Percentiles rank a stretch among this genome's conserved stretches.
phyloP scores from a whole-genome alignment of 1,284 basidiomycete species.

The Termitomyces sp. region DNA sequence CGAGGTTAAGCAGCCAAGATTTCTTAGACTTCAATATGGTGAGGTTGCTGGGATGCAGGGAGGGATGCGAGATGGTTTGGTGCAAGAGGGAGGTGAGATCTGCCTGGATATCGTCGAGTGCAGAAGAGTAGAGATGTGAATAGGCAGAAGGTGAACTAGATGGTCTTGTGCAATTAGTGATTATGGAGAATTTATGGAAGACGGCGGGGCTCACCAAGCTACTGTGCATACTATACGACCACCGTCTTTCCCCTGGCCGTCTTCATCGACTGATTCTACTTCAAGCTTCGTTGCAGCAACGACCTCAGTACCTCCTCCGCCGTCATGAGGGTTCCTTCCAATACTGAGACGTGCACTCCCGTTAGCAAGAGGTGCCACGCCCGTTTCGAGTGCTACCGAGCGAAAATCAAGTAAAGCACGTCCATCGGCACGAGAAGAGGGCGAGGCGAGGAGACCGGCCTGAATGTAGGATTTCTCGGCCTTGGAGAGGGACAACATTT shows the following conservation, averaged over 20 bases:
- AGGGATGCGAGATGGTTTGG: conserved; percentile 54
- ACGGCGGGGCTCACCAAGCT: conserved; percentile 54
- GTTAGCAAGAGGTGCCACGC: conserved; percentile 70
- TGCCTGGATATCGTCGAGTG: conserved; percentile 67
- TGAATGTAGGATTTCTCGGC: conserved; percentile 73
- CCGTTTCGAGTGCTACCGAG: conserved; percentile 65
- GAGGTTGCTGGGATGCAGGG: conserved; percentile 58
- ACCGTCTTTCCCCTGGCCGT: conserved; percentile 42
- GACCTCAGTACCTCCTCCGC: conserved; percentile 62
- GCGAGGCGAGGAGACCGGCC: conserved; percentile 48
- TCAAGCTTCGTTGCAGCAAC: conserved; percentile 71
- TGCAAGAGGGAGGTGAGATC: conserved; percentile 58
- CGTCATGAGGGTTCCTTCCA: conserved; percentile 51
- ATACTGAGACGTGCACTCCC: conserved; percentile 71
- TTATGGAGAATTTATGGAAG: conserved; percentile 4
- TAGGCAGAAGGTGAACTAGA: conserved; percentile 74
- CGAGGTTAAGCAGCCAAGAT: conserved; percentile 65
- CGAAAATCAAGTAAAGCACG: conserved; percentile 60
- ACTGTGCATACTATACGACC: conserved; percentile 63
- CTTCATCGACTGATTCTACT: conserved; percentile 49
- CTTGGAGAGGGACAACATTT: conserved; percentile 49
- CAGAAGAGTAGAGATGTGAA: conserved; percentile 53
- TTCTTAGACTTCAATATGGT: conserved; percentile 59
- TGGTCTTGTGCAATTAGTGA: conserved; percentile 27
- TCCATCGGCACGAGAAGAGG: conserved; percentile 63